These are phyloP conservation scores for Pythium periplocum DNA, from an alignment of 352 stramenopile species.

Conservation along the genomic window DNA sequence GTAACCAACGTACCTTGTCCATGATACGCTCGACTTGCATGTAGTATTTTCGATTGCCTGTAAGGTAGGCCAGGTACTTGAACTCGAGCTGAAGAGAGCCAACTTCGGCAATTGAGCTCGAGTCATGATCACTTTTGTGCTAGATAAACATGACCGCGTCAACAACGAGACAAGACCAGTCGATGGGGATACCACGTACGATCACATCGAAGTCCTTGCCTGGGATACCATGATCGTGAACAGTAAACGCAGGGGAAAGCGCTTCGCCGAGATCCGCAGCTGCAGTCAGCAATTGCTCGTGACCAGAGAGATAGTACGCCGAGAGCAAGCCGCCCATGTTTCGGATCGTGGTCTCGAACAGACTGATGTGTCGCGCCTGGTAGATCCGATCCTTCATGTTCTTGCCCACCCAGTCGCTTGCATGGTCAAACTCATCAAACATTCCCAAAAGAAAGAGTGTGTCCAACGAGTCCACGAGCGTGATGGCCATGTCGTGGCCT, in stretches of 20 bases:
- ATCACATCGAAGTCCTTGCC: conserved; percentile 66
- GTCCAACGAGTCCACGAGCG: conserved; percentile 73
- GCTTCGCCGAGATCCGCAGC: conserved; percentile 60
- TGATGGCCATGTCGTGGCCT: conserved; percentile 71
- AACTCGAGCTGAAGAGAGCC: conserved; percentile 79
- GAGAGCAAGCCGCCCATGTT: conserved; percentile 68
- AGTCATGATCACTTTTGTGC: conserved; percentile 27
- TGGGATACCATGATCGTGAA: conserved; percentile 47
- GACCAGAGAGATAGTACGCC: conserved; percentile 54
- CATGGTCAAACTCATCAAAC: conserved; percentile 72
- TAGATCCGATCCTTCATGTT: conserved; percentile 72
- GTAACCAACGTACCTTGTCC: conserved; percentile 32
- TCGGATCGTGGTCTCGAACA: conserved; percentile 82
- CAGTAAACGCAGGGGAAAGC: conserved; percentile 51
- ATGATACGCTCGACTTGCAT: conserved; percentile 70
- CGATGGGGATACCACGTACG: conserved; percentile 15
- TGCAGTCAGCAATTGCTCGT: conserved; percentile 48
- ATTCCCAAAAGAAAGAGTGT: conserved; percentile 72
- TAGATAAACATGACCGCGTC: conserved; percentile 4
- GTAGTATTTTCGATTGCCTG: conserved; percentile 49
- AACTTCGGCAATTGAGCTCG: conserved; percentile 57
- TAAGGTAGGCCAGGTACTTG: conserved; percentile 67
- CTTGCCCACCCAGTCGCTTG: conserved; percentile 52
- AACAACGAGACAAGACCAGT: not conserved
- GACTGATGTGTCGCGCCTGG: conserved; percentile 49